phyloP scores from a whole-genome alignment of 805 yeast species.

The Schwanniomyces pseudopolymorphus region DNA sequence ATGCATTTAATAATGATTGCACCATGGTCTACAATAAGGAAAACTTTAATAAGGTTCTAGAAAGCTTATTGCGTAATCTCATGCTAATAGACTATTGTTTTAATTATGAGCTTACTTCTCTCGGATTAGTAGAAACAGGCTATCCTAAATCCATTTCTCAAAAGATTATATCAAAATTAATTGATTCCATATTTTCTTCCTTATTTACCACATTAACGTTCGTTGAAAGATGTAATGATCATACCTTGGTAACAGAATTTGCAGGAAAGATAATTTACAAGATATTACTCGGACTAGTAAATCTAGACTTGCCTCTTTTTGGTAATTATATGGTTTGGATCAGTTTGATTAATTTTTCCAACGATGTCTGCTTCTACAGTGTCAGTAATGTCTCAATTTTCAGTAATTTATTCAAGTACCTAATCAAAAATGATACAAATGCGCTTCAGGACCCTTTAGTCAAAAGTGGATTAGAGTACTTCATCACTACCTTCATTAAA shows the following conservation, averaged over 20 bases:
- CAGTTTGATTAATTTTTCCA: constrained; percentile 25
- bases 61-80: constrained; percentile 9
- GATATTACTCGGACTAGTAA: constrained; percentile 9
- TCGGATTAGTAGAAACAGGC: constrained; percentile 6
- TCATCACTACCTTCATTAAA: constrained; percentile 19
- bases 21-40: not conserved
- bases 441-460: constrained; percentile 17
- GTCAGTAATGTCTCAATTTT: constrained; percentile 18
- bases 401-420: constrained; percentile 15
- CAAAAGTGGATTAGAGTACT: constrained; percentile 21
- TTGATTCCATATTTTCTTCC: constrained; percentile 17
- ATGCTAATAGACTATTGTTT: constrained; percentile 7
- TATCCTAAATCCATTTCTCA: constrained; percentile 7
- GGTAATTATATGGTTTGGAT: constrained; percentile 24
- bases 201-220: constrained; percentile 12
- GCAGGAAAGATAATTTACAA: constrained; percentile 4
- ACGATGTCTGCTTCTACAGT: constrained; percentile 30
- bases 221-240: constrained; percentile 3
- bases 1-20: constrained; percentile 5
- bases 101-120: constrained; percentile 15
- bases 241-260: not conserved
- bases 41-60: constrained; percentile 5
- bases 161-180: constrained; percentile 10
- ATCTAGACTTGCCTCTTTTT: constrained; percentile 5
- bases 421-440: constrained; percentile 9